Evolutionary conservation across 1,139 yeast genomes (phyloP), one percentile per base, ranked within the genome.

Genomic region (Ogataea hybrid): DNA sequence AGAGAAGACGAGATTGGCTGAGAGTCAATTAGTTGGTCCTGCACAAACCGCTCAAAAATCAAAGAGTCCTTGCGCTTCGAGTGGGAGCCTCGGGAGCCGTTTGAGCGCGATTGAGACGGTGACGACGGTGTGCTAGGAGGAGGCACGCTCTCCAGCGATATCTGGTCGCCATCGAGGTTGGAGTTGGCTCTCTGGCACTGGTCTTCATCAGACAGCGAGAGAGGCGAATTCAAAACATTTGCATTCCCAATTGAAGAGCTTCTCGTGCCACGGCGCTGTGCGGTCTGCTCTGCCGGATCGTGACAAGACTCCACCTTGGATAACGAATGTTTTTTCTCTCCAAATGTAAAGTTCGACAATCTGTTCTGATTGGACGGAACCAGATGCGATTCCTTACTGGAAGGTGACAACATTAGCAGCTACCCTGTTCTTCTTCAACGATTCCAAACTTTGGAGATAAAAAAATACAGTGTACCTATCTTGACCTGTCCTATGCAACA

Each of bases 1-100:
- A 68, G 41, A 5, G 59, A 53, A 35, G 47, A 41, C 2, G 57
- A 56, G 10, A 53, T 44, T 4, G 61, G 54, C 48, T 60, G 55
- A 43, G 57, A 42, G 45, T 56, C 56, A 43, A 56, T 45, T 35
- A 58, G 47, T 20, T 68, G 70, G 49, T 79, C 84, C 54, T 79
- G 84, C 12, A 80, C 86, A 38, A 77, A 70, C 41, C 87, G 64
- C 59, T 81, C 87, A 55, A 81, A 81, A 48, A 81, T 81, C 42
- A 67, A 51, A 44, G 71, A 68, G 43, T 71, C 68, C 39, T 68
- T 52, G 14, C 53, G 48, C 37, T 41, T 37, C 35, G 42, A 22
- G 32, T 21, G 8, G 12, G 42, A 35, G 18, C 36, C 33, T 14
- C 44, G 29, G 4, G 51, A 49, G 11, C 44, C 32, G 6, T 44